These are phyloP conservation scores for Cystobasidium onofrii DNA, from an alignment of 768 basidiomycete genomes.

Conservation along the genomic window DNA sequence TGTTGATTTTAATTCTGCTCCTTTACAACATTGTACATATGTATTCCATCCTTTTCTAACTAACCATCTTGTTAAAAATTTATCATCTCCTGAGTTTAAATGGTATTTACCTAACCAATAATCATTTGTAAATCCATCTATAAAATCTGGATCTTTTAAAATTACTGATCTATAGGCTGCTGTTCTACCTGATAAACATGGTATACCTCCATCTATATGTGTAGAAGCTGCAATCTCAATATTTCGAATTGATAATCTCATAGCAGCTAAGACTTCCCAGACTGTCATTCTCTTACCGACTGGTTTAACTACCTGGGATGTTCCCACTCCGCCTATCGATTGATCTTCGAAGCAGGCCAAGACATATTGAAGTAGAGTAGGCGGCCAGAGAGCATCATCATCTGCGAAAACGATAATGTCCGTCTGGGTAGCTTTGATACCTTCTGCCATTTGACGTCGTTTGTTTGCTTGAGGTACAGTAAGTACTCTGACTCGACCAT, in stretches of 20 bases:
- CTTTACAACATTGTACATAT: constrained; percentile 61
- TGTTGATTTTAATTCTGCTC: constrained; percentile 67
- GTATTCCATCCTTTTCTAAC: constrained; percentile 90
- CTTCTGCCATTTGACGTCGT: constrained; percentile 85
- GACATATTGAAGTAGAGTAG: constrained; percentile 76
- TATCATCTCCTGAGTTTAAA: constrained; percentile 73
- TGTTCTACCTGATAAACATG: constrained; percentile 84
- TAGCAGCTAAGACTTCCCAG: constrained; percentile 91
- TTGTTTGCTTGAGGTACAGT: constrained; percentile 63
- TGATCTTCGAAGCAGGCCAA: constrained; percentile 92
- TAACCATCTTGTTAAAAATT: constrained; percentile 94
- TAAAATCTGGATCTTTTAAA: constrained; percentile 85
- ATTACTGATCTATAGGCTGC: constrained; percentile 90
- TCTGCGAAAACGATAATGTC: constrained; percentile 72
- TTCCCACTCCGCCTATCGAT: constrained; percentile 83
- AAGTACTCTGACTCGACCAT: constrained; percentile 35
- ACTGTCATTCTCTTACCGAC: constrained; percentile 72
- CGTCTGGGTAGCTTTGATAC: constrained; percentile 79
- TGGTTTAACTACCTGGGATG: constrained; percentile 77
- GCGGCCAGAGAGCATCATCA: constrained; percentile 93
- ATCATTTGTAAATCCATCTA: constrained; percentile 88
- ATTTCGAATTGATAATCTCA: constrained; percentile 84
- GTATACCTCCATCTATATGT: constrained; percentile 85
- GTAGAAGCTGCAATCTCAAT: constrained; percentile 83
- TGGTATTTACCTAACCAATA: constrained; percentile 91